Evolutionary conservation across 2,329 filamentous ascomycete species (phyloP), one percentile per base, ranked within the genome.

Genomic region (Exophiala sp.): DNA sequence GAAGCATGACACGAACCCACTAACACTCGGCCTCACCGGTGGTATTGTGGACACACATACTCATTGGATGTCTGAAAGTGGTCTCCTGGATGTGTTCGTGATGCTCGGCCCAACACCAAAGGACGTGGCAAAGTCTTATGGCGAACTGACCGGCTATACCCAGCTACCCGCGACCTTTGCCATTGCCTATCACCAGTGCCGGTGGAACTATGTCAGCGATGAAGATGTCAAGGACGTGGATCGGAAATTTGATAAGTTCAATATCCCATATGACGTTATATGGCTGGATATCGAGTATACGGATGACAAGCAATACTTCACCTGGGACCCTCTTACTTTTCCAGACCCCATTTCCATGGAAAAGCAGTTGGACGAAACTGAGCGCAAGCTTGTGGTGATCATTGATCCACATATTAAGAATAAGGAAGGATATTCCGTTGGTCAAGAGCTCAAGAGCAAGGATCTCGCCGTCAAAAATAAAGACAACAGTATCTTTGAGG

Each of bases 391-490:
- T 7, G 93, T 97, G 10, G 81, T 86, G 41, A 94, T 98, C 61
- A 95, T 97, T 55, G 93, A 98, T 60, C 93, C 93, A 14, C 93
- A 98, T 60, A 95, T 98, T 74, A 98, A 98, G 74, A 97, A 95
- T 62, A 79, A 82, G 45, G 84, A 81, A 46, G 78, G 80, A 60
- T 98, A 95, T 64, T 72, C 71, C 0, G 77, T 97, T 22, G 82
- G 84, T 8, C 79, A 90, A 11, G 84, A 96, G 64, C 69, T 98
- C 59, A 93, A 86, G 68, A 84, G 82, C 48, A 88, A 95, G 65
- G 84, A 85, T 8, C 73, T 96, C 13, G 90, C 83, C 5, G 83
- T 94, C 41, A 84, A 87, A 66, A 90, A 95, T 74, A 98, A 97
- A 71, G 86, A 95, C 19, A 83, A 82, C 54, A 84, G 86, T 46